A percentile compares a stretch with the other conserved stretches of the same genome.
Evolutionary conservation across 2,329 filamentous ascomycete species (phyloP).

Genomic region (Cucurbitaria berberidis): DNA sequence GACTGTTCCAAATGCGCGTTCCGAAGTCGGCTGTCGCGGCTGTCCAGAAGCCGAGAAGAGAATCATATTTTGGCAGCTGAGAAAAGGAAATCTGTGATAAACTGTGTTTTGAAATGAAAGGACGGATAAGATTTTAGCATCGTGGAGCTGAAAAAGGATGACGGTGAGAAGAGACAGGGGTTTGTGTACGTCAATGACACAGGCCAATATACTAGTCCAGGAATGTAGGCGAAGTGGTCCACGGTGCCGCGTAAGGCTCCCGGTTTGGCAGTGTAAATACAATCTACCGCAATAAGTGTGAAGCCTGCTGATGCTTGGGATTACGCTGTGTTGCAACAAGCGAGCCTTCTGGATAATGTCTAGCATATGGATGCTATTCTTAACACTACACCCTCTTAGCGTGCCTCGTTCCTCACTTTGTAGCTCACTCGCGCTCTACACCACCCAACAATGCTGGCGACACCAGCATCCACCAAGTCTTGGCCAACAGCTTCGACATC

Average conservation of each 20-base stretch:
- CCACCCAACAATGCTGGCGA: slow-evolving; percentile 41
- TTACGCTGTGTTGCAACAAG: background rate
- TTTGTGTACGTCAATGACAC: slow-evolving; percentile 10
- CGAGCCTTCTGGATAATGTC: background rate
- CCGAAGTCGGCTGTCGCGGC: too few species aligned
- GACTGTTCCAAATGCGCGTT: too few species aligned
- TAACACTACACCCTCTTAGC: slow-evolving; percentile 5
- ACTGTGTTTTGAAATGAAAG: background rate
- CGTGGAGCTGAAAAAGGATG: background rate
- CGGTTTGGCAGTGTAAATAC: background rate
- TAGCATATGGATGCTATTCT: background rate
- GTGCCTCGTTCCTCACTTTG: slow-evolving; percentile 45
- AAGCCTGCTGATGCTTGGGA: background rate
- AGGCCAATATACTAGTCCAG: slow-evolving; percentile 6
- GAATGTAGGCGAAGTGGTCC: background rate
- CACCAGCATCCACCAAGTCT: slow-evolving; percentile 44
- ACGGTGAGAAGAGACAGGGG: slow-evolving; percentile 8
- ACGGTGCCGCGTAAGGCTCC: background rate
- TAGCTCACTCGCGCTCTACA: slow-evolving; percentile 46
- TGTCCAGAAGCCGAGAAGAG: background rate
- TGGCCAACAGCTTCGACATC: slow-evolving; percentile 46
- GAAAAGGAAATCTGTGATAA: background rate
- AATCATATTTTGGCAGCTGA: background rate
- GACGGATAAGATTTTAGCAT: background rate
- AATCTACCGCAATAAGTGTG: background rate